Evolutionary conservation across 2,329 filamentous ascomycete genomes (phyloP), one percentile per base, ranked within the genome.

Genomic region (Colletotrichum trifolii): DNA sequence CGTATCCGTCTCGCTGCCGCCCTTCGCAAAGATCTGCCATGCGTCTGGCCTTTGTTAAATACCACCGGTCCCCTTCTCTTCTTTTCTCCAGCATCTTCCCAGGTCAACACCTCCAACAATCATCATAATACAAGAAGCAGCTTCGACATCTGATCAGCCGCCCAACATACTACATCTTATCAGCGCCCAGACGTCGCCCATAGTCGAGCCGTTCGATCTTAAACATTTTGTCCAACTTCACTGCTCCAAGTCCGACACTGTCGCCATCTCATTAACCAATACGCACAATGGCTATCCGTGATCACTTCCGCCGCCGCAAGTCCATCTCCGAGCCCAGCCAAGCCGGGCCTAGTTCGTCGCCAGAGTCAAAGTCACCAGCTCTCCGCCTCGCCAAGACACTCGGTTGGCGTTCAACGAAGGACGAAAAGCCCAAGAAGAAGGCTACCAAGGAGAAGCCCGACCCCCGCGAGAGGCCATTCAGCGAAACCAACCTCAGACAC

Each of bases 401-500:
- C 8, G 56, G 64, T 11, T 68, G 67, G 67, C 60, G 61, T 40
- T 68, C 53, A 50, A 65, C 57, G 63, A 74, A 73, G 64, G 73
- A 74, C n/a, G 71, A 72, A 54, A 74, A 73, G 65, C 63, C 68
- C 46, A 75, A 74, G 71, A 69, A 62, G 49, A 72, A 64, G 15
- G 49, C 54, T 67, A 71, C 69, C 64, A 73, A 71, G 59, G 55
- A 68, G 47, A 69, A 66, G 65, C 65, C 69, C 49, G 67, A 83
- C 69, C 81, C 81, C 7, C 78, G 79, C 73, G 79, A 83, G 72
- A 75, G 78, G 69, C 79, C 80, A 34, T 74, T 83, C 54, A 82
- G 79, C 8, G 74, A 77, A 60, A 75, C 79, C 56, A 83, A 83
- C 71, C 74, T 83, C 15, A 74, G 76, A 59, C 79, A 84, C 69